A percentile compares a stretch with the other conserved stretches of the same genome.
These are phyloP conservation scores for Priceomyces haplophilus DNA, from an alignment of 805 yeast genomes.

Conservation along the genomic window DNA sequence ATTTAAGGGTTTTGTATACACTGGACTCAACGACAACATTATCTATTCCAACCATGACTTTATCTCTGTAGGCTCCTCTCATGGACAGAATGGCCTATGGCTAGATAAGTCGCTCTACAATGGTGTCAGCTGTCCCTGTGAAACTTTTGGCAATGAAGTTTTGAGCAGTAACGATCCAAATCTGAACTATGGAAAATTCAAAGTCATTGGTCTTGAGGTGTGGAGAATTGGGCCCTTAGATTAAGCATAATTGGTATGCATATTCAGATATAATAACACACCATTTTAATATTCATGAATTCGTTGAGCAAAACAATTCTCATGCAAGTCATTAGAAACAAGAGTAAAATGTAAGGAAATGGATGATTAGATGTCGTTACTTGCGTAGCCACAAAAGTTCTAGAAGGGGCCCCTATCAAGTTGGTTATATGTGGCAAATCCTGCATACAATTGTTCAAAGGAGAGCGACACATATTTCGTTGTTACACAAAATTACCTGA, in stretches of 20 bases:
- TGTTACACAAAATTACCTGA: neutral
- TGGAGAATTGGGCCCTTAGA: slow-evolving; percentile 65
- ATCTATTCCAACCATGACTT: slow-evolving; percentile 76
- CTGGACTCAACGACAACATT: slow-evolving; percentile 83
- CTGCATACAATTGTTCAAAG: neutral
- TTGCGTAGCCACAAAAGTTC: no score
- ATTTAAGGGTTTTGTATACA: slow-evolving; percentile 79
- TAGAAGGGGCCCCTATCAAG: no score
- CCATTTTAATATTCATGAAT: no score
- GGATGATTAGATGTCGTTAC: no score
- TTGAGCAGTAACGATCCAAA: slow-evolving; percentile 31
- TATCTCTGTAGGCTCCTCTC: slow-evolving; percentile 86
- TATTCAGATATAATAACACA: neutral
- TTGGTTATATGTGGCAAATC: no score
- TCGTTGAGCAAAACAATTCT: no score
- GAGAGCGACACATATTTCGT: neutral
- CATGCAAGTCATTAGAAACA: no score
- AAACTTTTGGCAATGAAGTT: slow-evolving; percentile 88
- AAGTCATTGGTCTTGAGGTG: slow-evolving; percentile 72
- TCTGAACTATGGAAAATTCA: slow-evolving; percentile 57
- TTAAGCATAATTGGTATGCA: neutral
- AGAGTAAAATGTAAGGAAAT: no score
- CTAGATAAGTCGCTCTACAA: slow-evolving; percentile 66
- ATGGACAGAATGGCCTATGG: slow-evolving; percentile 91
- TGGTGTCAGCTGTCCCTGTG: slow-evolving; percentile 77